phyloP scores from a whole-genome alignment of 2,329 filamentous ascomycete species.

The Stachybotrys echinatus region DNA sequence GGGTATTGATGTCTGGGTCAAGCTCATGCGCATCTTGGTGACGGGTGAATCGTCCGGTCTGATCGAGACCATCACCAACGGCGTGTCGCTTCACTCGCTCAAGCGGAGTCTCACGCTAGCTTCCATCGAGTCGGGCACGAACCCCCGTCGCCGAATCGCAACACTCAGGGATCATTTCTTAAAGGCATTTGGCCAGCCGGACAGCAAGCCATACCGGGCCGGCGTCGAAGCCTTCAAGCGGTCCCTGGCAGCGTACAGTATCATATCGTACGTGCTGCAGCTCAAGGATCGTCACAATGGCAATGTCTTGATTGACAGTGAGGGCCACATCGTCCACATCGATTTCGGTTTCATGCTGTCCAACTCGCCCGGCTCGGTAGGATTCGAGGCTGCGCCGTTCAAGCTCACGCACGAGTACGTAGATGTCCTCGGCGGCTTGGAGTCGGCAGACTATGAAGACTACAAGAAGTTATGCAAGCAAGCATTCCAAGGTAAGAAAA shows the following conservation, averaged over 20 bases:
- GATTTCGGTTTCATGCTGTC: slow-evolving; percentile 90
- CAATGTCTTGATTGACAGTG: slow-evolving; percentile 79
- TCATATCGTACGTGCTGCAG: slow-evolving; percentile 78
- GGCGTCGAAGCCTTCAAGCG: slow-evolving; percentile 75
- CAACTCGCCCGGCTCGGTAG: slow-evolving; percentile 78
- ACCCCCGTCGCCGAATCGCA: slow-evolving; percentile 70
- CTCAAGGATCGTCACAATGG: slow-evolving; percentile 84
- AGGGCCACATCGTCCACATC: slow-evolving; percentile 83
- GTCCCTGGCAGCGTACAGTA: slow-evolving; percentile 79
- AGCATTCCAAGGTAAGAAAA: slow-evolving; percentile 67
- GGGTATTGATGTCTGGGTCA: slow-evolving; percentile 75
- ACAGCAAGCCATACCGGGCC: slow-evolving; percentile 63
- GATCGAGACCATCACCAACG: slow-evolving; percentile 84
- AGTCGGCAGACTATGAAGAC: slow-evolving; percentile 63
- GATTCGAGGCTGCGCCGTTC: slow-evolving; percentile 82
- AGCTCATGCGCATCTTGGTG: slow-evolving; percentile 80
- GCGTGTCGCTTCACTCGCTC: slow-evolving; percentile 79
- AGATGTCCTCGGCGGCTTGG: slow-evolving; percentile 71
- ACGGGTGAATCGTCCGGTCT: slow-evolving; percentile 80
- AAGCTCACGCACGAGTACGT: slow-evolving; percentile 84
- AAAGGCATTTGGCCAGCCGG: slow-evolving; percentile 69
- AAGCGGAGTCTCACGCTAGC: slow-evolving; percentile 77
- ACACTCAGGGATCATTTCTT: slow-evolving; percentile 77
- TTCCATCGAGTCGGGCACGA: slow-evolving; percentile 65
- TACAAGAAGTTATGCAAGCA: slow-evolving; percentile 79